Evolutionary conservation across 1,284 basidiomycete genomes (phyloP).

Genomic region (Macrocybe sp.): DNA sequence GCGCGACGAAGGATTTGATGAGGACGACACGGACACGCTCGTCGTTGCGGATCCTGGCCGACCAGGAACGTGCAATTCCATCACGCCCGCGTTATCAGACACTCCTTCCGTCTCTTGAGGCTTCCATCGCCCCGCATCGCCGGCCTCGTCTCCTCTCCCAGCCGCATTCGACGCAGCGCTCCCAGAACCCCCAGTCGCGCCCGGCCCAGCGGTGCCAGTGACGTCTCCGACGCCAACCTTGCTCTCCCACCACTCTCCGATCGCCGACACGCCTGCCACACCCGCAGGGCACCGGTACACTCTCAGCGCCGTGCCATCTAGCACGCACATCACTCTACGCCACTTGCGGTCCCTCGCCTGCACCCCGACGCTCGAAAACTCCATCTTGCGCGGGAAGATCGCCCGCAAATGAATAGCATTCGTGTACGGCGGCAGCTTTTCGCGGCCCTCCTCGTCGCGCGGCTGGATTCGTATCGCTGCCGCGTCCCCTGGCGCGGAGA

Average conservation of each 20-base stretch:
- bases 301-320: conserved; percentile 88
- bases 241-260: conserved; percentile 74
- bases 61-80: background rate
- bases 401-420: conserved; percentile 85
- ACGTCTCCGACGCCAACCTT: conserved; percentile 66
- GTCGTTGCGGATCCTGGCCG: background rate
- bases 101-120: conserved; percentile 2
- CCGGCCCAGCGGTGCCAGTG: conserved; percentile 17
- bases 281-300: conserved; percentile 71
- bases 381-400: conserved; percentile 90
- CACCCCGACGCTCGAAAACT: conserved; percentile 82
- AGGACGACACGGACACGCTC: too few species aligned
- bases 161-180: conserved; percentile 12
- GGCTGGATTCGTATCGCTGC: conserved; percentile 19
- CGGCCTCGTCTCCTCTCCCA: conserved; percentile 8
- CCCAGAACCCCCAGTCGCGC: conserved; percentile 18
- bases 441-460: conserved; percentile 65
- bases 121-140: background rate
- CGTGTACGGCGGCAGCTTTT: conserved; percentile 78
- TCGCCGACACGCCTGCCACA: conserved; percentile 40
- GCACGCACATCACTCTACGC: conserved; percentile 83
- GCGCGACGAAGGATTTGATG: too few species aligned
- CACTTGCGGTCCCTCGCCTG: conserved; percentile 91
- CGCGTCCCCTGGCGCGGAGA: conserved; percentile 6
- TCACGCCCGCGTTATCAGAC: background rate